These are phyloP conservation scores for Penicillium fuscoglaucum DNA, from an alignment of 2,329 filamentous ascomycete species.

Conservation along the genomic window DNA sequence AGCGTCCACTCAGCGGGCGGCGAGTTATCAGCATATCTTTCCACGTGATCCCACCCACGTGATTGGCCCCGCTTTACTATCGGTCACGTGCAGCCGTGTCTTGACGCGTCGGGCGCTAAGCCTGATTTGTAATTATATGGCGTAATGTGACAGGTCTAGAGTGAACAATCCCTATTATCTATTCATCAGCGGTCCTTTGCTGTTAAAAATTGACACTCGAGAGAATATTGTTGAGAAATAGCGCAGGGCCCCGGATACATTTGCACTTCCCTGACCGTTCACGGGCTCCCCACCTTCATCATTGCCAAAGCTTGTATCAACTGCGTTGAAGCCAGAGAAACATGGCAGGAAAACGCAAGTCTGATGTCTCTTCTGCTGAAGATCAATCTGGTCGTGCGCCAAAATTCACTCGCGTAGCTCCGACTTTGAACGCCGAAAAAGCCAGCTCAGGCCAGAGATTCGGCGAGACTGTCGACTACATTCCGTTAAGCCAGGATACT, in stretches of 20 bases:
- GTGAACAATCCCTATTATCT: not conserved
- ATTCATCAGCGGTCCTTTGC: not conserved
- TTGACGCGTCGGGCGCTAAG: too few species aligned
- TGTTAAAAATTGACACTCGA: not conserved
- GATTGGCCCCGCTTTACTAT: not conserved
- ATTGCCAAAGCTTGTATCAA: not conserved
- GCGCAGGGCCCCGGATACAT: not conserved
- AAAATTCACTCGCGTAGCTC: not conserved
- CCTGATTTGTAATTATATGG: too few species aligned
- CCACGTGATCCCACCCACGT: not conserved
- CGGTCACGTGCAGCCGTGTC: too few species aligned
- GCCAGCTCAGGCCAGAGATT: slow-evolving; percentile 29
- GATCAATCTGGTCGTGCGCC: not conserved
- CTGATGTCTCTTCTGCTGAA: not conserved
- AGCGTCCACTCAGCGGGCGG: not conserved
- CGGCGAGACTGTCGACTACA: slow-evolving; percentile 19
- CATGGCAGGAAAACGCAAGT: slow-evolving; percentile 8
- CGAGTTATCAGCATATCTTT: not conserved
- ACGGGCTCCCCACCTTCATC: not conserved
- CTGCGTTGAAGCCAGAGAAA: not conserved
- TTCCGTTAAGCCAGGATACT: not conserved
- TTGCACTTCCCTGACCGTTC: not conserved
- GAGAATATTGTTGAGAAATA: too few species aligned
- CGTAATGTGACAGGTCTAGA: not conserved
- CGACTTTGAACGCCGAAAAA: not conserved